Evolutionary conservation across 257 asterid genomes (phyloP), one percentile per base, ranked within the genome.

Genomic region (Verbascum thapsus): DNA sequence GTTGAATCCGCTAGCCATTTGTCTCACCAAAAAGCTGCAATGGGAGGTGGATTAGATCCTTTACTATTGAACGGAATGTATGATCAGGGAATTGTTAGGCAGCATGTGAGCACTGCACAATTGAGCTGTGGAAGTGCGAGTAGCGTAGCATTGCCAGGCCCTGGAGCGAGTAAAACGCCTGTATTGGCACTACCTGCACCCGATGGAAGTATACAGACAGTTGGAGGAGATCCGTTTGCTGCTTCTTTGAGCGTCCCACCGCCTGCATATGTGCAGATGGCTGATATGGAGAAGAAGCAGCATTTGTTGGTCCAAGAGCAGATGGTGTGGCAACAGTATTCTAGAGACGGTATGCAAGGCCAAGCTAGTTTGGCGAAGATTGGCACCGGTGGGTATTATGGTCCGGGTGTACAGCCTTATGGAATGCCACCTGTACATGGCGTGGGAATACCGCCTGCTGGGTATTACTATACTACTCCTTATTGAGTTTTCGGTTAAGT

Each of bases 141-240:
- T 54, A 85, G 94, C 1, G 96, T 88, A 48, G 96, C 94, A 0
- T 66, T 88, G 71, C 90, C 88, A 0, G 92, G 87, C 3, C 76
- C 85, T 0, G 95, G 90, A 50, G 78, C 76, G 37, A 68, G 72
- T 34, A 43, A 76, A 66, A 81, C 87, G 0, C 90, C 86, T 0
- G 90, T 83, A 2, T 53, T 88, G 78, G 96, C 96, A 0, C 96
- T 88, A 35, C 96, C 96, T 4, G 90, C 91, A 0, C 96, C 96
- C 0, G 96, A 88, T 62, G 96, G 96, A 41, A 68, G 86, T 0
- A 74, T 88, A 22, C 81, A 77, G 77, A 32, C 87, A 1, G 87
- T 86, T 8, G 90, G 88, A 8, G 76, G 58, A 71, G 95, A 89
- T 71, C 96, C 96, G 8, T 89, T 89, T 12, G 85, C 96, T 0